Conservation (phyloP, 2,329 filamentous ascomycete species). For the Venturia pyrina region DNA sequence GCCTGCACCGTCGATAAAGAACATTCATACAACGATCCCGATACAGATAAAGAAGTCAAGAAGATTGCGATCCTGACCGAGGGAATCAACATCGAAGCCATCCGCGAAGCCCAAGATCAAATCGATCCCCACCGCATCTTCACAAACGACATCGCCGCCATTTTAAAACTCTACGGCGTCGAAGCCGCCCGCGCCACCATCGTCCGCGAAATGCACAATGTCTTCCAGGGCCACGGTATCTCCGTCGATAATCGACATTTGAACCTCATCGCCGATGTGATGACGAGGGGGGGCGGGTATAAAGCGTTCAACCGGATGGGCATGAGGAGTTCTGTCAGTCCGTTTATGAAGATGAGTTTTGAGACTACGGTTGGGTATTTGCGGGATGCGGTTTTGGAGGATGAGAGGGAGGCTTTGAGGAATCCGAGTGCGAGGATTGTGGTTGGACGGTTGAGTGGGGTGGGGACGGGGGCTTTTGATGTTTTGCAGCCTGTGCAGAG, state of each 20-base stretch:
- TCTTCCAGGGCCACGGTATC: constrained; percentile 89
- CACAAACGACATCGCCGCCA: constrained; percentile 86
- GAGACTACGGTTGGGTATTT: constrained; percentile 94
- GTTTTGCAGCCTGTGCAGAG: constrained; percentile 49
- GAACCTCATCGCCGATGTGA: constrained; percentile 91
- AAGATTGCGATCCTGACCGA: constrained; percentile 55
- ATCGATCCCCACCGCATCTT: constrained; percentile 78
- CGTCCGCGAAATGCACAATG: constrained; percentile 70
- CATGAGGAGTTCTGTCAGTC: constrained; percentile 71
- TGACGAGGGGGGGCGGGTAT: constrained; percentile 90
- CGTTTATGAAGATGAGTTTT: constrained; percentile 98
- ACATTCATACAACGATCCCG: constrained; percentile 35
- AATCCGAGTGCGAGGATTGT: constrained; percentile 84
- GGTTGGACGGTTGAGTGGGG: constrained; percentile 67
- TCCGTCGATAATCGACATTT: constrained; percentile 83
- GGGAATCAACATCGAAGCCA: constrained; percentile 80
- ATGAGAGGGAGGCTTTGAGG: constrained; percentile 79
- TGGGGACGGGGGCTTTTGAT: constrained; percentile 89
- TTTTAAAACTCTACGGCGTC: constrained; percentile 80
- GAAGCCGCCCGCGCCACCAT: constrained; percentile 86
- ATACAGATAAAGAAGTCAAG: constrained; percentile 36
- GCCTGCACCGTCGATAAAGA: constrained; percentile 57
- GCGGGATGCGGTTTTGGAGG: constrained; percentile 81
- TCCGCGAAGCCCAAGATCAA: constrained; percentile 78
- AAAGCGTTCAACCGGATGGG: constrained; percentile 89